Evolutionary conservation across 768 basidiomycete species (phyloP).

Genomic region (Lentinula boryana): DNA sequence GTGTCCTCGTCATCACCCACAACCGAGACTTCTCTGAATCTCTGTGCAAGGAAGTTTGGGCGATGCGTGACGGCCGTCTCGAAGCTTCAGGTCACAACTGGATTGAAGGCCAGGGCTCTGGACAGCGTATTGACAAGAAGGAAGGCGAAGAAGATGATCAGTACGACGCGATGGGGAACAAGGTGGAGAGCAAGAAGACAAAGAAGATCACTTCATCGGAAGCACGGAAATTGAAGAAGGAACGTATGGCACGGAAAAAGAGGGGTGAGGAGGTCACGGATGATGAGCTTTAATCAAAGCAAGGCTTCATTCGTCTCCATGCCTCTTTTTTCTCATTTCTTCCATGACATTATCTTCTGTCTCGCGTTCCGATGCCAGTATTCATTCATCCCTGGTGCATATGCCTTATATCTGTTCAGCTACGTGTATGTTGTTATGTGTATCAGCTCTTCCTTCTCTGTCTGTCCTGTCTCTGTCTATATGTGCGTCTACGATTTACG

Average conservation of each 20-base stretch:
- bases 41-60: slow-evolving; percentile 97
- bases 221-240: slow-evolving; percentile 93
- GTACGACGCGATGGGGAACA: slow-evolving; percentile 99
- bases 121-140: slow-evolving; percentile 91
- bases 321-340: slow-evolving; percentile 1
- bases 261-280: slow-evolving; percentile 74
- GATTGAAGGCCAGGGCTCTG: slow-evolving; percentile 98
- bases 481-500: not conserved
- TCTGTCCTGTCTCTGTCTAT: not conserved
- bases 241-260: slow-evolving; percentile 87
- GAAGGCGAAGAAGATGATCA: slow-evolving; percentile 85
- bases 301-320: not conserved
- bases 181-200: slow-evolving; percentile 76
- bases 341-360: slow-evolving; percentile 4
- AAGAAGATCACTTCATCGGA: slow-evolving; percentile 85
- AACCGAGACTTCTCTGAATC: slow-evolving; percentile 99
- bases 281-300: slow-evolving; percentile 45
- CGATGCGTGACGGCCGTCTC: slow-evolving; percentile 94
- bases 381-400: not conserved
- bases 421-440: not conserved
- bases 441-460: not conserved
- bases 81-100: slow-evolving; percentile 99
- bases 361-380: not conserved
- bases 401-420: not conserved
- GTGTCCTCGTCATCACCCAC: slow-evolving; percentile 97